These are phyloP conservation scores for Aspergillus viridinutans DNA, from an alignment of 2,329 filamentous ascomycete species.

Conservation along the genomic window DNA sequence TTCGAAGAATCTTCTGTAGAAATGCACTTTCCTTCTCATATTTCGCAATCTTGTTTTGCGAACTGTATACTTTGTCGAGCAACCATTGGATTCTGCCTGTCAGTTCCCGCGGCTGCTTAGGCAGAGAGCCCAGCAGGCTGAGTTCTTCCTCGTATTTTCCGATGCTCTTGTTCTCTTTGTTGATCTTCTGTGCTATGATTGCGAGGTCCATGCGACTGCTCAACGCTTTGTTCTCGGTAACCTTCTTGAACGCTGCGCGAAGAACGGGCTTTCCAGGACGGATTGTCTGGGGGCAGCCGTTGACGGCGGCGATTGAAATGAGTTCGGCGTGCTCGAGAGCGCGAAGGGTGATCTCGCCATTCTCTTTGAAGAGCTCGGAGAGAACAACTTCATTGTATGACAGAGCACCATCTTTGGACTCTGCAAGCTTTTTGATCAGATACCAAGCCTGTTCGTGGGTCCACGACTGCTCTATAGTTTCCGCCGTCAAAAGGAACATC, in stretches of 20 bases:
- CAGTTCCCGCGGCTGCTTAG: slow-evolving; percentile 66
- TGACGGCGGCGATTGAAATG: slow-evolving; percentile 67
- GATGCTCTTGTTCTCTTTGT: slow-evolving; percentile 68
- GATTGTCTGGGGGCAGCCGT: slow-evolving; percentile 74
- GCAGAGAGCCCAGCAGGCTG: slow-evolving; percentile 63
- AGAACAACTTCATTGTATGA: slow-evolving; percentile 84
- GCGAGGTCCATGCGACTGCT: slow-evolving; percentile 69
- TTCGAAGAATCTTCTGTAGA: slow-evolving; percentile 67
- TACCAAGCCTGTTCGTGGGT: slow-evolving; percentile 85
- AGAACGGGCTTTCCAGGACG: slow-evolving; percentile 82
- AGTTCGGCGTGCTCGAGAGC: slow-evolving; percentile 81
- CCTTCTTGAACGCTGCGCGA: slow-evolving; percentile 70
- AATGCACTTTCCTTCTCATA: slow-evolving; percentile 68
- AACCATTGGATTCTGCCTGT: slow-evolving; percentile 66
- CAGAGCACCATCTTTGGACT: slow-evolving; percentile 55
- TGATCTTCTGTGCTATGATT: slow-evolving; percentile 64
- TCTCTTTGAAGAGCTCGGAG: slow-evolving; percentile 66
- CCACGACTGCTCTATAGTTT: slow-evolving; percentile 63
- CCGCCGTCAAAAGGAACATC: slow-evolving; percentile 71
- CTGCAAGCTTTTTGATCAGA: slow-evolving; percentile 72
- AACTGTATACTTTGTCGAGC: slow-evolving; percentile 65
- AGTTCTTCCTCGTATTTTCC: slow-evolving; percentile 78
- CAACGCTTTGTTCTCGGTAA: slow-evolving; percentile 69
- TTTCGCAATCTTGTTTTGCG: slow-evolving; percentile 68
- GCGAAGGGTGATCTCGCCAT: slow-evolving; percentile 72